Base-by-base conservation (phyloP, 2,329 filamentous ascomycete species). In the Dothistroma pini region DNA sequence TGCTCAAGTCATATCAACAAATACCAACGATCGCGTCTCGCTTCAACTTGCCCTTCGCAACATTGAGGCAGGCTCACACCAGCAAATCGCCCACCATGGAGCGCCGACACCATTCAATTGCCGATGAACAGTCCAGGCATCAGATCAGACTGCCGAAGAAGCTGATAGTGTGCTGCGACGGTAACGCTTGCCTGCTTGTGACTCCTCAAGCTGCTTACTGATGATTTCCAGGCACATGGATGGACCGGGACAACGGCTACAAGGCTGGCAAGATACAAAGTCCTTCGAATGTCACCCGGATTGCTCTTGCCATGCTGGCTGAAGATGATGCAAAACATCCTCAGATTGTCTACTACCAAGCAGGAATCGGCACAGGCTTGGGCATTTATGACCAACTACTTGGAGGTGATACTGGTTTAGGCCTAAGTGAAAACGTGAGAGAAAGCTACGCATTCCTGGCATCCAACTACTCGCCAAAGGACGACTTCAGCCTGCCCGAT, bases 401-500 rank as follows among this genome's bases (percentile, higher is more conserved):
- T 34, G 73, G 72, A 25, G 74, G 74, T 16, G 72, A 70, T 4
- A 71, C 71, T 16, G 71, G 73, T 35, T 51, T 71, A 8, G 75
- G 76, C 2, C 63, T 78, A 6, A 68, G 67, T 11, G 74, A 74
- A 61, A 75, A 88, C 59, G 80, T 88, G 57, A 81, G 84, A 12
- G 85, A 87, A 70, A 83, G 84, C 1, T 88, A 88, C 68, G 78
- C 81, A 4, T 88, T 86, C 68, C 75, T 87, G 1, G 86, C 83
- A 58, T 80, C 82, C 66, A 88, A 87, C 72, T 87, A 86, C 67
- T 63, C 70, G 8, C 66, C 69, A 16, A 65, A 72, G 21, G 66
- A 71, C 47, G 51, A 64, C 19, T 62, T 70, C 25, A 68, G 69
- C 56, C 58, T 66, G 4, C 69, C 68, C 2, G 79, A 80, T 54